Percentiles rank a stretch among this genome's conserved stretches.
phyloP scores from a whole-genome alignment of 768 basidiomycete species.

The Peribolospora baueri region DNA sequence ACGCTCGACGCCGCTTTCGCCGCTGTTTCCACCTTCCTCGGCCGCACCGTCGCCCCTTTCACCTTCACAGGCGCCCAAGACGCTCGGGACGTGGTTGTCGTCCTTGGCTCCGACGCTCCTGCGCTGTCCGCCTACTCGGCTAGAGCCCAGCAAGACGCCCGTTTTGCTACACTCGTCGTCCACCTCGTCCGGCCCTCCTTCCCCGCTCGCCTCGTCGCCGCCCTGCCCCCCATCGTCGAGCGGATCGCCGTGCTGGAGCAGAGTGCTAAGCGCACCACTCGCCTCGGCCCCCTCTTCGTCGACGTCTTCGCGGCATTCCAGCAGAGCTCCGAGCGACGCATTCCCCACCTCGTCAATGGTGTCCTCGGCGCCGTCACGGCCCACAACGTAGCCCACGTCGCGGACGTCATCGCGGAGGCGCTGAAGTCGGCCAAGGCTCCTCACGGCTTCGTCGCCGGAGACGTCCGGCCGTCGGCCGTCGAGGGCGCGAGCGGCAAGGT shows the following conservation, averaged over 20 bases:
- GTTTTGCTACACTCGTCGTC: conserved; percentile 38
- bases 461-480: conserved; percentile 26
- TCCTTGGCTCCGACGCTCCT: conserved; percentile 5
- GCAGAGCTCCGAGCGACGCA: conserved; percentile 24
- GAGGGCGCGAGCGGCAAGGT: conserved; percentile 19
- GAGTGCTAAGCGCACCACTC: conserved; percentile 44
- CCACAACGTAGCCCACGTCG: conserved; percentile 18
- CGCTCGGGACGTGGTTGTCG: conserved; percentile 4
- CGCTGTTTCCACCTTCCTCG: too few species aligned
- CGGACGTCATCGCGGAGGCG: conserved; percentile 19
- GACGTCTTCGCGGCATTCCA: conserved; percentile 54
- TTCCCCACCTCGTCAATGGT: conserved; percentile 35
- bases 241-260: conserved; percentile 66
- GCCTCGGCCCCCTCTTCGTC: conserved; percentile 51
- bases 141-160: conserved; percentile 3
- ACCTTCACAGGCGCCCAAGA: neutral
- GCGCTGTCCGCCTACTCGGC: conserved; percentile 1
- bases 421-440: conserved; percentile 28
- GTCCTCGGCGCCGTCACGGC: conserved; percentile 30
- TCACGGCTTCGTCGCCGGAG: conserved; percentile 19
- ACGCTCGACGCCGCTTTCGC: too few species aligned
- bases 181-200: conserved; percentile 33
- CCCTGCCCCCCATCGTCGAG: conserved; percentile 25
- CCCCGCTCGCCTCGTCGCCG: conserved; percentile 32
- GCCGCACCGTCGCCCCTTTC: too few species aligned